These are phyloP conservation scores for Vanderwaltozyma yarrowii DNA, from an alignment of 805 yeast genomes.

Conservation along the genomic window DNA sequence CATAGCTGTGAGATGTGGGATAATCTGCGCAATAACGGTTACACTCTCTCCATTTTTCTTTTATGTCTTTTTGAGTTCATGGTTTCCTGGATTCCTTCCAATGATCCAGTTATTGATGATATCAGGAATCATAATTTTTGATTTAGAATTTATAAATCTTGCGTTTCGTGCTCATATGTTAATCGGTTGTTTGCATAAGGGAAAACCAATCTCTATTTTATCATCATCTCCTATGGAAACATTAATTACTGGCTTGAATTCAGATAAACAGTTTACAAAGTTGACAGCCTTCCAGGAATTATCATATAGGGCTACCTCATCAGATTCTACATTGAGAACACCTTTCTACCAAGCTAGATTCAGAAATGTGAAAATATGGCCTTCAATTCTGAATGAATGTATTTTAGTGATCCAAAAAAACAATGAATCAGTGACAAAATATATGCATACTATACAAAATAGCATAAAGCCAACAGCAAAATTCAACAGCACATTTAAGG, in stretches of 20 bases:
- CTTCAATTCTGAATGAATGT: constrained; percentile 51
- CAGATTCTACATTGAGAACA: constrained; percentile 38
- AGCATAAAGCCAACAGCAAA: constrained; percentile 1
- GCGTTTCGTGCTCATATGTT: constrained; percentile 56
- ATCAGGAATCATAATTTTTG: constrained; percentile 27
- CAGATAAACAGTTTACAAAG: constrained; percentile 39
- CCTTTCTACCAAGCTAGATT: constrained; percentile 45
- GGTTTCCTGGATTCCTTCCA: constrained; percentile 24
- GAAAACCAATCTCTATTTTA: constrained; percentile 46
- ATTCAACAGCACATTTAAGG: too few species aligned
- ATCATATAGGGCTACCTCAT: constrained; percentile 48
- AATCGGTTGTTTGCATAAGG: constrained; percentile 65
- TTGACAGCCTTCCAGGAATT: constrained; percentile 70
- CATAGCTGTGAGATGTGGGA: constrained; percentile 26
- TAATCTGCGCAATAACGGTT: constrained; percentile 6
- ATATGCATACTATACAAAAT: constrained; percentile 12
- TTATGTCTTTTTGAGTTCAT: constrained; percentile 33
- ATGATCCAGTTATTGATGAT: too few species aligned
- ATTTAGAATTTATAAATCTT: constrained; percentile 49
- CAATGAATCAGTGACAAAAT: constrained; percentile 29
- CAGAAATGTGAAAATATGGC: constrained; percentile 44
- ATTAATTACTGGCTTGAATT: constrained; percentile 51
- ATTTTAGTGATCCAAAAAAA: constrained; percentile 42
- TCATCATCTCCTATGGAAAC: constrained; percentile 55
- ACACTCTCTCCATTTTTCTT: constrained; percentile 20